Evolutionary conservation across 169 alveolate genomes (phyloP), one percentile per base, ranked within the genome.

Genomic region (Eimeria acervulina): DNA sequence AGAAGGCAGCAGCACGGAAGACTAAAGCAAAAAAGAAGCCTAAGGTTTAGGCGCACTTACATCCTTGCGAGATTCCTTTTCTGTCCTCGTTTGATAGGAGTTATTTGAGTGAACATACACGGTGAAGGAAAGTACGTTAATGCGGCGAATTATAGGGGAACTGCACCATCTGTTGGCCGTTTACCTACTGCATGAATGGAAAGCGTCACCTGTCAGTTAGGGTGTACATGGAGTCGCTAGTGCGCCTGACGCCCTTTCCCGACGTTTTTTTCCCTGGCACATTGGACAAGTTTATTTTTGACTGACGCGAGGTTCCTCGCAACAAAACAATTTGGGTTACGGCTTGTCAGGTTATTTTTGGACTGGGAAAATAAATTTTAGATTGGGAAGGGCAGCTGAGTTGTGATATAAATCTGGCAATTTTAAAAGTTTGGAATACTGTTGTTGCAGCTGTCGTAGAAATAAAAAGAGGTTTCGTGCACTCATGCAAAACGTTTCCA

Each of bases 1-100:
- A 94, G 90, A 94, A 66, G 96, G 78, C 76, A 55, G 89, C 96
- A 51, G 47, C 76, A n/a, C 52, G 87, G 89, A 94, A 66, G 76
- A 51, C 61, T n/a, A 83, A 83, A 31, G 70, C 61, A 42, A 93
- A 42, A 42, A 84, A 85, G 51, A 84, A 81, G 47, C 44, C 40
- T 61, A 83, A 81, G 51, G 3, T 17, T 15, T 72, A 19, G 19
- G 83, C 47, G 17, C 15, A 17, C 19, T 13, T 4, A 17, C 52
- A 12, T 8, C 31, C 83, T 72, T 33, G 17, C 21, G 52, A 21
- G 47, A 12, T 10, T 23, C 83, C 31, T 15, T 33, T 72, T 36
- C 31, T 36, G 83, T 51, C 83, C 36, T 2, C 28, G 5, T 36
- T 72, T n/a, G 28, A 51, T 15, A 36, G 68, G n/a, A 31, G 42